Evolutionary conservation across 106 monocot genomes (phyloP).

Genomic region (Acorus calamus): DNA sequence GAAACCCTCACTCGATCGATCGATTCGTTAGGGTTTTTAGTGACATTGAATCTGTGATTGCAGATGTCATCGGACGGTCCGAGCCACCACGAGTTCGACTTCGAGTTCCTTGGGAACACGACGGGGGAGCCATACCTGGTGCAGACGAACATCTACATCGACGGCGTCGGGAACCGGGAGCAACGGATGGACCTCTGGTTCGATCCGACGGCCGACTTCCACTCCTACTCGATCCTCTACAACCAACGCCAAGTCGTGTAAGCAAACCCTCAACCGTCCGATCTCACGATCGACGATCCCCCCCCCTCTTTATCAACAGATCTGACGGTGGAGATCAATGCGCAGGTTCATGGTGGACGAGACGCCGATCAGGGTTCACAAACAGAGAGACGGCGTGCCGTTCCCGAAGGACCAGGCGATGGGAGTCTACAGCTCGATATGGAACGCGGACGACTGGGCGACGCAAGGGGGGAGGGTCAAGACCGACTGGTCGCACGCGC

Average conservation of each 20-base stretch:
- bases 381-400: conserved; percentile 12
- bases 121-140: conserved; percentile 77
- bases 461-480: conserved; percentile 86
- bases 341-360: conserved; percentile 54
- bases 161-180: conserved; percentile 78
- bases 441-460: conserved; percentile 99
- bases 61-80: conserved; percentile 64
- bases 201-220: conserved; percentile 81
- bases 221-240: conserved; percentile 66
- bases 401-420: conserved; percentile 68
- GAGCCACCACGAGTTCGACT: conserved; percentile 89
- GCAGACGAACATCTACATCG: conserved; percentile 81
- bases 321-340: too few relatives aligned
- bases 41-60: neutral
- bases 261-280: too few relatives aligned
- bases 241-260: conserved; percentile 42
- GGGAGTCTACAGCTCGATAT: conserved; percentile 82
- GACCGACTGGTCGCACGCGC: conserved; percentile 86
- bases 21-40: neutral
- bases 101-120: conserved; percentile 86
- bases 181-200: conserved; percentile 83
- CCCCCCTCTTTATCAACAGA: too few relatives aligned
- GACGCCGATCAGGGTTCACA: conserved; percentile 57
- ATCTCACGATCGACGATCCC: too few relatives aligned
- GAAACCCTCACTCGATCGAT: too few relatives aligned